Percentiles rank a stretch among this genome's conserved stretches.
Evolutionary conservation across 768 basidiomycete genomes (phyloP).

Genomic region (Gyrodon lividus): DNA sequence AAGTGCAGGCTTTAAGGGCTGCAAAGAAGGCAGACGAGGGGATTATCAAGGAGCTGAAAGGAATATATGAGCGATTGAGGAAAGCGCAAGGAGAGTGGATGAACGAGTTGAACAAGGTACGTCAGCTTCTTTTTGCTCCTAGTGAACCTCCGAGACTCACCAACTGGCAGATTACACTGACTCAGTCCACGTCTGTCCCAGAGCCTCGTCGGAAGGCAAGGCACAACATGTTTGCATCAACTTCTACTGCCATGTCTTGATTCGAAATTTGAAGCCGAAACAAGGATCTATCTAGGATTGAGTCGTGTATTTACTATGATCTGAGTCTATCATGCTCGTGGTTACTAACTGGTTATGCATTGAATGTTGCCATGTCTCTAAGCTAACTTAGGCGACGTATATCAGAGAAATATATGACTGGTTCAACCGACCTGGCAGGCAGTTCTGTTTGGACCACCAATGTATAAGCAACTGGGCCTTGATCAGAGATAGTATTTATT

Average conservation of each 20-base stretch:
- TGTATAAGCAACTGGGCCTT: too few species aligned
- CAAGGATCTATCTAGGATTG: not conserved
- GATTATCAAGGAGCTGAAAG: slow-evolving; percentile 36
- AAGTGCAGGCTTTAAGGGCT: slow-evolving; percentile 29
- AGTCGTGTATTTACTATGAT: too few species aligned
- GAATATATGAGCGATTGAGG: slow-evolving; percentile 30
- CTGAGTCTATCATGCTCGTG: too few species aligned
- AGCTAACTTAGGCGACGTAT: too few species aligned
- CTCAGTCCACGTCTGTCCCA: slow-evolving; percentile 29
- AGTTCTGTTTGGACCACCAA: too few species aligned
- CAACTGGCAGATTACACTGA: slow-evolving; percentile 25
- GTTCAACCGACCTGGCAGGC: too few species aligned
- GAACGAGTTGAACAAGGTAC: slow-evolving; percentile 39
- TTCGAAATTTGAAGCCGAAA: not conserved
- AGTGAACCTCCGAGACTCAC: not conserved
- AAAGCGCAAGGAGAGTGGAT: slow-evolving; percentile 35
- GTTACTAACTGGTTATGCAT: too few species aligned
- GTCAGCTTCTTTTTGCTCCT: slow-evolving; percentile 12
- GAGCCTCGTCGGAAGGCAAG: not conserved
- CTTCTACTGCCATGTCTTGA: not conserved
- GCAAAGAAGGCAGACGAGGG: slow-evolving; percentile 36
- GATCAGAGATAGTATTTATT: too few species aligned
- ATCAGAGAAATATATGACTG: too few species aligned
- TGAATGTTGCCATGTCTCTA: too few species aligned
- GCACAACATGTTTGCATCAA: not conserved